Conservation (phyloP, 495 filamentous ascomycete genomes). For the Penicillium riverlandense region DNA sequence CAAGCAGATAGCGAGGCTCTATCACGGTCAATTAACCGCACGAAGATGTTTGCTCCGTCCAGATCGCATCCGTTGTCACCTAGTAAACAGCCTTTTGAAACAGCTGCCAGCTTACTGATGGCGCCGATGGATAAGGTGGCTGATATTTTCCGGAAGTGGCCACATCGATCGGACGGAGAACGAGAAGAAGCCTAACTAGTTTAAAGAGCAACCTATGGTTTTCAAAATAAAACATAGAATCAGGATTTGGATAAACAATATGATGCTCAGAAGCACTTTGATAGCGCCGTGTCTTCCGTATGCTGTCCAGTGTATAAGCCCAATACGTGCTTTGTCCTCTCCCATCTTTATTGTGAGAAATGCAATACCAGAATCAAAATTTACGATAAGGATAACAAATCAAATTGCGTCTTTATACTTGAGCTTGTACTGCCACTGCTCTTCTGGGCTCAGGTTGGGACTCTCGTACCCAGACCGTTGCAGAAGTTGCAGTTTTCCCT, state of each 20-base stretch:
- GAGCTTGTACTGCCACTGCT: too few species aligned
- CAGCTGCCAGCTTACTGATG: slow-evolving; percentile 13
- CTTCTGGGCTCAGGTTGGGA: too few species aligned
- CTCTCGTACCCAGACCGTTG: slow-evolving; percentile 6
- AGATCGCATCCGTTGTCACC: slow-evolving; percentile 42
- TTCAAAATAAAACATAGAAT: too few species aligned
- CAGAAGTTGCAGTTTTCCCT: slow-evolving; percentile 11
- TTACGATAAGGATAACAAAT: too few species aligned
- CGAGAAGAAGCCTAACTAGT: neutral
- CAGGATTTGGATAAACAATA: too few species aligned
- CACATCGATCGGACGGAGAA: slow-evolving; percentile 5
- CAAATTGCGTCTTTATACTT: too few species aligned
- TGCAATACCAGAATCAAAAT: too few species aligned
- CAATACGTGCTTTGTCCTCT: too few species aligned
- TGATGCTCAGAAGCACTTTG: too few species aligned
- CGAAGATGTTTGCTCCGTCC: slow-evolving; percentile 53
- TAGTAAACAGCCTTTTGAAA: slow-evolving; percentile 19
- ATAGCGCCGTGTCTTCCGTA: too few species aligned
- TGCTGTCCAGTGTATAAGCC: too few species aligned
- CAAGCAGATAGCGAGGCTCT: slow-evolving; percentile 31
- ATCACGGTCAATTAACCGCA: slow-evolving; percentile 44
- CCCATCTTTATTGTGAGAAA: too few species aligned
- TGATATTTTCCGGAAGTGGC: slow-evolving; percentile 27
- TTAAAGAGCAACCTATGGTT: neutral
- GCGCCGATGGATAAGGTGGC: slow-evolving; percentile 19